Evolutionary conservation across 192 early-diverging fungal genomes (phyloP).

Genomic region (Coemansia umbellata): DNA sequence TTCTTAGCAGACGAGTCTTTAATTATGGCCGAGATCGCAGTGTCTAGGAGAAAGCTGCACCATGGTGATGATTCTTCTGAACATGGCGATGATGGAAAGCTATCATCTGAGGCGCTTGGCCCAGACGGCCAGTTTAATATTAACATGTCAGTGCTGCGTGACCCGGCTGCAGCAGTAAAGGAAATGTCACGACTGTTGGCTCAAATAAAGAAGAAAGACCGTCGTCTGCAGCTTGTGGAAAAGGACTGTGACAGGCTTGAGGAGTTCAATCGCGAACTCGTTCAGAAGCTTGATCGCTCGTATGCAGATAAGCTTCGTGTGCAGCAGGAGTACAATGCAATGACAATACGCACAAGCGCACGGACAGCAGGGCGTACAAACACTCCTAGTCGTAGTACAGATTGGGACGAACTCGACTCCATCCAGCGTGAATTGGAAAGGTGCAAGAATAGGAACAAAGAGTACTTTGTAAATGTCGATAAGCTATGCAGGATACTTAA

Average conservation of each 20-base stretch:
- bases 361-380: constrained; percentile 14
- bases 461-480: constrained; percentile 32
- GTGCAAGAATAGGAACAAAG: constrained; percentile 17
- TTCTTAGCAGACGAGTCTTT: constrained; percentile 31
- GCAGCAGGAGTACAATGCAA: constrained; percentile 21
- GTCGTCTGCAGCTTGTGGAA: constrained; percentile 4
- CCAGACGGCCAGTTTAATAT: neutral
- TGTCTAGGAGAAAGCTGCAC: neutral
- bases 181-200: constrained; percentile 19
- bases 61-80: too few species aligned
- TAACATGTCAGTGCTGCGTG: constrained; percentile 9
- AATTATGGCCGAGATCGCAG: constrained; percentile 17
- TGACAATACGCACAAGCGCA: constrained; percentile 12
- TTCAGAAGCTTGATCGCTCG: constrained; percentile 26
- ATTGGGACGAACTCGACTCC: constrained; percentile 45
- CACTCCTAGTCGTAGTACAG: constrained; percentile 32
- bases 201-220: constrained; percentile 13
- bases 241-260: constrained; percentile 20
- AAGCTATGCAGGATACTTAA: constrained; percentile 28
- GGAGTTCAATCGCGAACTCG: constrained; percentile 24
- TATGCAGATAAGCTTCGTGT: constrained; percentile 18
- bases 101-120: neutral
- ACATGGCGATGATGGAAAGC: neutral
- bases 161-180: constrained; percentile 4
- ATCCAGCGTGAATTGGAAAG: constrained; percentile 31